Base-by-base conservation (phyloP, 441 rosid species). In the Metrosideros polymorpha region DNA sequence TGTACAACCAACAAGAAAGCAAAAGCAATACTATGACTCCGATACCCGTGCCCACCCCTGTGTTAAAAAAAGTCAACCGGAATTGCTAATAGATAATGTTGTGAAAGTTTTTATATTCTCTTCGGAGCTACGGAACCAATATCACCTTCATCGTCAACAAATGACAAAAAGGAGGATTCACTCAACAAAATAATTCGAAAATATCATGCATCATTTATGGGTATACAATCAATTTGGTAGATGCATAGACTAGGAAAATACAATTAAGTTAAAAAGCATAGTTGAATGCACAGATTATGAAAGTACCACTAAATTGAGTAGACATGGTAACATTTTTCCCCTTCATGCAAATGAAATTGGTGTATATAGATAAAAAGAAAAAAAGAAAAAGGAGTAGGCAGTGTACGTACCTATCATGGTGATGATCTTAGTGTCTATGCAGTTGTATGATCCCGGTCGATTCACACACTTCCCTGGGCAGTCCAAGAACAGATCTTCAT, bases 401-500 rank as follows among this genome's bases (percentile, higher is more conserved):
- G 35, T 13, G 7, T 42, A 59, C 0, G 35, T 59, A 59, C 35
- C 35, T 57, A n/a, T n/a, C 0, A 5, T 0, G 18, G 7, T 0
- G 32, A 57, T n/a, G 18, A 32, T n/a, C 63, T 5, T 0, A 27
- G 1, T 0, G 1, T 0, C 4, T n/a, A n/a, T 12, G 32, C 63
- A 57, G 17, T 0, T 1, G 63, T 57, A 57, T 57, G 32, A 57
- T 8, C 63, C 63, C 0, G 1, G 32, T 0, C 9, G 19, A 29
- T 59, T 59, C 35, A 57, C 66, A 13, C 66, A 59, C 9, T 0
- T 59, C 35, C 66, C 66, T 14, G 0, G 2, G 17, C 66, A 59
- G 0, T 0, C 0, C 9, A 45, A 2, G 63, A 2, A 0, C 14
- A 9, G 63, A 56, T 59, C 9, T 29, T 29, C 0, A 4, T 45